Conservation (phyloP, 2,329 filamentous ascomycete species). For the Geosmithia flava region DNA sequence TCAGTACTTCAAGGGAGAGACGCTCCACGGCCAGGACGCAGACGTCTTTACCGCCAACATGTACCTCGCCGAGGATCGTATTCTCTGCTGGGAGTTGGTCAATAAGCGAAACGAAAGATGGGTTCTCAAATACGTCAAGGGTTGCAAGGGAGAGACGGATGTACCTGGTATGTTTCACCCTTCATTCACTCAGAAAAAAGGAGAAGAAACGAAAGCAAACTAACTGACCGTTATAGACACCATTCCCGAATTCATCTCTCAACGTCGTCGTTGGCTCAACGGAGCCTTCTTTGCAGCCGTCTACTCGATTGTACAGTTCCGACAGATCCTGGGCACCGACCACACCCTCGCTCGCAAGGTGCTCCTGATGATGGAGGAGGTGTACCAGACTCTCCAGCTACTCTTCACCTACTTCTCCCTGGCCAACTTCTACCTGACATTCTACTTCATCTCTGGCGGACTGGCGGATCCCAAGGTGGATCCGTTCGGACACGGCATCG, state of each 20-base stretch:
- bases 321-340: constrained; percentile 85
- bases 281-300: constrained; percentile 98
- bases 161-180: constrained; percentile 62
- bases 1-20: constrained; percentile 99
- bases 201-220: neutral
- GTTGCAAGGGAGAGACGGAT: constrained; percentile 93
- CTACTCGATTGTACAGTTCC: constrained; percentile 91
- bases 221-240: constrained; percentile 41
- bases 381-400: constrained; percentile 88
- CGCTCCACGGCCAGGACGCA: constrained; percentile 86
- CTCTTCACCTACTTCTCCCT: constrained; percentile 97
- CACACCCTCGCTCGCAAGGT: constrained; percentile 84
- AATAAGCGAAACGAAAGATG: constrained; percentile 90
- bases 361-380: constrained; percentile 84
- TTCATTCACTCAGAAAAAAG: neutral
- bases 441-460: constrained; percentile 94
- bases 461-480: constrained; percentile 68
- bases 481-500: constrained; percentile 83
- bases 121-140: constrained; percentile 97
- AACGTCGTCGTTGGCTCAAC: constrained; percentile 93
- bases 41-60: constrained; percentile 97
- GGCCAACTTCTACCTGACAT: constrained; percentile 97
- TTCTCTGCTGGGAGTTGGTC: constrained; percentile 88
- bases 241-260: constrained; percentile 93
- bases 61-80: constrained; percentile 84